Conservation (phyloP, 208 protist species). For the Histomonas meleagridis region DNA sequence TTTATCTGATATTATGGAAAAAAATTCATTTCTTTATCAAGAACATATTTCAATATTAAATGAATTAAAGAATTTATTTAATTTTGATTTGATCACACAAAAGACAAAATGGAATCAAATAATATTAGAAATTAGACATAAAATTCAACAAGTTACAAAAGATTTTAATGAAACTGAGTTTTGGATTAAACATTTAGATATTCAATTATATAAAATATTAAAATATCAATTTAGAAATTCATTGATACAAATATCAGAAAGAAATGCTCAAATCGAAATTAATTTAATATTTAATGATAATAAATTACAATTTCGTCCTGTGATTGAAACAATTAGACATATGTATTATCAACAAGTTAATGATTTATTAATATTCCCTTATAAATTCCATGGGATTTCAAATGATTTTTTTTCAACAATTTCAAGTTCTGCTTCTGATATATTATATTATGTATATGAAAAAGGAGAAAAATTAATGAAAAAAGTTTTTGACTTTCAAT, state of each 20-base stretch:
- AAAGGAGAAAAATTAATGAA: background rate
- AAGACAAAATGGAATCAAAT: background rate
- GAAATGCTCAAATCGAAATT: background rate
- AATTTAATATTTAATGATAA: background rate
- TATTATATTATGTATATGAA: slow-evolving; percentile 16
- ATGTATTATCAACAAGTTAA: slow-evolving; percentile 6
- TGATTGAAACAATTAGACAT: background rate
- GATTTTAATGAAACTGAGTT: background rate
- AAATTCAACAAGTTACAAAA: background rate
- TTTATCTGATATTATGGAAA: background rate
- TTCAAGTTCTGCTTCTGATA: background rate
- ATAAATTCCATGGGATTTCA: background rate
- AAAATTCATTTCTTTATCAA: background rate
- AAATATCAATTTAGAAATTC: background rate
- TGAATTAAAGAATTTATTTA: background rate
- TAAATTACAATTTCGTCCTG: background rate
- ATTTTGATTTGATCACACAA: background rate
- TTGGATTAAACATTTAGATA: background rate
- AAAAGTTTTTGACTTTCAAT: background rate
- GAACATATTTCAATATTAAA: slow-evolving; percentile 3
- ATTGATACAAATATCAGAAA: background rate
- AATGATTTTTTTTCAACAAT: background rate
- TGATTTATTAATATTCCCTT: slow-evolving; percentile 15
- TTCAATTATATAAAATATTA: slow-evolving; percentile 13
- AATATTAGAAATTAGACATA: background rate